Evolutionary conservation across 495 filamentous ascomycete species (phyloP), one percentile per base, ranked within the genome.

Genomic region (Talaromyces liani): DNA sequence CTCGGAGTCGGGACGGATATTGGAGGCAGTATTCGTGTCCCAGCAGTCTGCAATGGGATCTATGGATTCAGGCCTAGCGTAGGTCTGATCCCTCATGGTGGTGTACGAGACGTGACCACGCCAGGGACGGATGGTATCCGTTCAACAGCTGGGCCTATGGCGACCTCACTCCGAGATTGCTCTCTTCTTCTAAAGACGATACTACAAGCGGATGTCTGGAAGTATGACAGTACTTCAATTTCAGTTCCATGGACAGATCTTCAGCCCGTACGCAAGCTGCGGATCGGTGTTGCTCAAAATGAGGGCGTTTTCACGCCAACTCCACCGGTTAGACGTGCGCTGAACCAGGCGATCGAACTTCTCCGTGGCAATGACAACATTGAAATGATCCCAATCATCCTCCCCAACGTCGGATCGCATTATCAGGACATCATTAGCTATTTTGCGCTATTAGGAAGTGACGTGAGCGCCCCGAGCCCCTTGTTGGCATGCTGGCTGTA

Each of bases 1-100:
- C 71, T 90, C 0, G 88, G 88, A 0, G 84, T 91, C 45, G 88
- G 87, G 0, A 87, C 85, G 0, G 88, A 91, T 68, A 82, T 91
- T 54, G 88, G 77, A 34, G 87, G 87, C 4, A 88, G 84, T 5
- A 87, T 90, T 65, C 77, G 87, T 0, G 78, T 78, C 33, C 90
- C 89, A 0, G 86, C 89, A 0, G 82, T 82, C 22, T 80, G 84
- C 61, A 82, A 85, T 61, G 87, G 85, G 3, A 61, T 91, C 2
- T 91, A 83, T 72, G 86, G 86, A 0, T 72, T 90, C 58, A 84
- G 83, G 65, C 88, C 89, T 0, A 89, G 82, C 0, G 73, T 75
- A 5, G 78, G 75, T 10, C 76, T 87, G 24, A 71, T 91, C 8
- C 88, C 89, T 1, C 27, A 66, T 8, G 36, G 58, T 6, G 73